Evolutionary conservation across 495 filamentous ascomycete genomes (phyloP).

Genomic region (Acidiella bohemica): DNA sequence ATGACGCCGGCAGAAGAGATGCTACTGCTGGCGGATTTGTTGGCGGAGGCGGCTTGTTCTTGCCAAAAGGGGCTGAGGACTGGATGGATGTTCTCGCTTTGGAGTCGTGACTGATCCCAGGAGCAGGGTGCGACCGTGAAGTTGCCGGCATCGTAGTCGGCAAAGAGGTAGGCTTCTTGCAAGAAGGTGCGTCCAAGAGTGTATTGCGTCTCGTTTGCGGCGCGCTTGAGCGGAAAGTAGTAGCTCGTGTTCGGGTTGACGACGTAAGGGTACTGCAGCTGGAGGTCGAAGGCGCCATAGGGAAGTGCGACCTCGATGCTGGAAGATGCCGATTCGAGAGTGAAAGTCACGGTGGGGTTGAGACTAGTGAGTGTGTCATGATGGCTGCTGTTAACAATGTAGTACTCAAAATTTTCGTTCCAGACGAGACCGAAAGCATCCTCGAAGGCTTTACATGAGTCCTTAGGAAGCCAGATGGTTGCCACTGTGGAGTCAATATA

Average conservation of each 20-base stretch:
- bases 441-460: conserved; percentile 51
- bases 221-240: conserved; percentile 51
- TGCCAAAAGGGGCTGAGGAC: conserved; percentile 32
- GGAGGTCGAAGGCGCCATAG: conserved; percentile 48
- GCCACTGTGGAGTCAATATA: conserved; percentile 56
- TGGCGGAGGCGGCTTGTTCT: conserved; percentile 31
- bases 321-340: conserved; percentile 30
- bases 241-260: conserved; percentile 31
- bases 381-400: conserved; percentile 24
- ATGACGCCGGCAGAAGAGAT: conserved; percentile 18
- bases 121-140: conserved; percentile 47
- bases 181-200: conserved; percentile 58
- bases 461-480: conserved; percentile 50
- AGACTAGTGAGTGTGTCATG: conserved; percentile 16
- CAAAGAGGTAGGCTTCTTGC: conserved; percentile 56
- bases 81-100: conserved; percentile 32
- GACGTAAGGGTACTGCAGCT: conserved; percentile 43
- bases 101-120: conserved; percentile 25
- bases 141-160: conserved; percentile 47
- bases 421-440: conserved; percentile 44
- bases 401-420: conserved; percentile 38
- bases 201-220: conserved; percentile 39
- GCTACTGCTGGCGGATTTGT: conserved; percentile 10
- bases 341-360: conserved; percentile 41
- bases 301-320: conserved; percentile 49